These are phyloP conservation scores for Brassica napus DNA, from an alignment of 345 rosid genomes.

Conservation along the genomic window Da-Ae NC_063449.1:37631001-37631500, in stretches of 20 bases:
- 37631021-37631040: constrained; percentile 19
- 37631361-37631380: constrained; percentile 27
- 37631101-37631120: constrained; percentile 22
- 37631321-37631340: constrained; percentile 36
- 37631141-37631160: constrained; percentile 34
- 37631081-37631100: constrained; percentile 3
- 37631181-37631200: neutral
- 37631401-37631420: neutral
- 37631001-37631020: constrained; percentile 15
- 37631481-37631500: neutral
- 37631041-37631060: constrained; percentile 10
- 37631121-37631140: constrained; percentile 34
- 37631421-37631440: neutral
- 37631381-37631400: neutral
- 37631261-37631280: constrained; percentile 53
- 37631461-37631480: neutral
- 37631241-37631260: constrained; percentile 45
- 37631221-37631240: constrained; percentile 38
- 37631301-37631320: constrained; percentile 34
- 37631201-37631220: constrained; percentile 33
- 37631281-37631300: constrained; percentile 36
- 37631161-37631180: neutral
- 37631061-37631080: neutral
- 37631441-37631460: neutral
- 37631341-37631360: neutral